Base-by-base conservation (phyloP, 2,329 filamentous ascomycete genomes). In the Lojkania enalia region DNA sequence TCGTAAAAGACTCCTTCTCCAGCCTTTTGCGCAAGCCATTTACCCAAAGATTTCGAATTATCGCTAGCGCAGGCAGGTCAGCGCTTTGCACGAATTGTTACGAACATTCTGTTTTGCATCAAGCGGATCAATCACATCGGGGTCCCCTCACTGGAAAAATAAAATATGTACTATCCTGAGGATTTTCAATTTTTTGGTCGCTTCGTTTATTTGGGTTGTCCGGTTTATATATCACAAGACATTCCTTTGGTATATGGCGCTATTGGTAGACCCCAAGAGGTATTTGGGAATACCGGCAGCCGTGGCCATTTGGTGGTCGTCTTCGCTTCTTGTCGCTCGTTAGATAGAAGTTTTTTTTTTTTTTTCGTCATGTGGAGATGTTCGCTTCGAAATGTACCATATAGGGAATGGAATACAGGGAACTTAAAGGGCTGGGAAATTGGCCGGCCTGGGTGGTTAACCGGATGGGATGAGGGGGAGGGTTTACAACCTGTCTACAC, bases 51-150 rank as follows among this genome's bases (percentile, higher is more conserved):
- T 57, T 53, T 49, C 46, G 32, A n/a, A 46, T 52, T 50, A 54
- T 59, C 49, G 64, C 65, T 69, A 67, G 64, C 66, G 66, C 66
- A 63, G 63, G 59, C 66, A 54, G 63, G 46, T 67, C 64, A 67
- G 66, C 66, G 66, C 66, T 69, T 66, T 67, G 64, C 63, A 69
- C 61, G 66, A 69, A 60, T 55, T 48, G 52, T 64, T 52, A 66
- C 54, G 63, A 65, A 42, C 45, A 41, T 52, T 50, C 55, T 41
- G 57, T 54, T 55, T n/a, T 52, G 50, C 44, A 46, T 47, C 51
- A 56, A 58, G 55, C 55, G 57, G 51, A 53, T 55, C 54, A 57
- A 36, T 49, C 40, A 15, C 12, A 19, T 46, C 48, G 51, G 54
- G 53, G 56, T 58, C 50, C 35, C 29, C 18, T 18, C 20, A 32